These are phyloP conservation scores for Nakazawaea peltata DNA, from an alignment of 805 yeast species.

Conservation along the genomic window DNA sequence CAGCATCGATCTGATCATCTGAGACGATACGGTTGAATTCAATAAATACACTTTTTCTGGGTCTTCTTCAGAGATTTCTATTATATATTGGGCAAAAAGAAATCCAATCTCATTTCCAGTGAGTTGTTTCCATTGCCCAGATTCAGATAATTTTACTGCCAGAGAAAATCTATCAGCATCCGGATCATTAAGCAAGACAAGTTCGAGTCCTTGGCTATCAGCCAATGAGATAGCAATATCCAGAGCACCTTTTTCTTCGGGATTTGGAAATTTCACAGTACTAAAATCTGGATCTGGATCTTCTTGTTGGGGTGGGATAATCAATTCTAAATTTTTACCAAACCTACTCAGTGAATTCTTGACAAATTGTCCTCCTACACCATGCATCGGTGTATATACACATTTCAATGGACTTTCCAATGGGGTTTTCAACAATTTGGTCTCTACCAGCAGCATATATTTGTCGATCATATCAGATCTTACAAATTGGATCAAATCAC, in stretches of 20 bases:
- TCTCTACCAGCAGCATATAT: conserved; percentile 30
- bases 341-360: conserved; percentile 29
- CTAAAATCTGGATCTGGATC: conserved; percentile 80
- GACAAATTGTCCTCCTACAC: conserved; percentile 74
- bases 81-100: conserved; percentile 64
- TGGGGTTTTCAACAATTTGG: conserved; percentile 23
- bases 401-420: conserved; percentile 31
- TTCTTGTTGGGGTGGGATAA: conserved; percentile 55
- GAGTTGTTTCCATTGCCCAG: conserved; percentile 61
- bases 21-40: conserved; percentile 91
- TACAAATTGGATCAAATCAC: conserved; percentile 24
- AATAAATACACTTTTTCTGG: conserved; percentile 43
- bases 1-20: conserved; percentile 67
- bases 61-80: conserved; percentile 18
- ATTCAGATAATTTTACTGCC: conserved; percentile 47
- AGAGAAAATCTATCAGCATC: conserved; percentile 93
- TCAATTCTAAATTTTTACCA: conserved; percentile 25
- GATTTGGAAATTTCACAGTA: conserved; percentile 87
- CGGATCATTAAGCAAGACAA: conserved; percentile 89
- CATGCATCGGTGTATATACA: conserved; percentile 94
- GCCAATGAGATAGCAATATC: conserved; percentile 63
- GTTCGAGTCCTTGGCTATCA: conserved; percentile 31
- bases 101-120: conserved; percentile 91
- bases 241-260: conserved; percentile 91
- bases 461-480: conserved; percentile 31